Base-by-base conservation (phyloP, 1,284 basidiomycete genomes). In the Cystobasidiaceae sp. region DNA sequence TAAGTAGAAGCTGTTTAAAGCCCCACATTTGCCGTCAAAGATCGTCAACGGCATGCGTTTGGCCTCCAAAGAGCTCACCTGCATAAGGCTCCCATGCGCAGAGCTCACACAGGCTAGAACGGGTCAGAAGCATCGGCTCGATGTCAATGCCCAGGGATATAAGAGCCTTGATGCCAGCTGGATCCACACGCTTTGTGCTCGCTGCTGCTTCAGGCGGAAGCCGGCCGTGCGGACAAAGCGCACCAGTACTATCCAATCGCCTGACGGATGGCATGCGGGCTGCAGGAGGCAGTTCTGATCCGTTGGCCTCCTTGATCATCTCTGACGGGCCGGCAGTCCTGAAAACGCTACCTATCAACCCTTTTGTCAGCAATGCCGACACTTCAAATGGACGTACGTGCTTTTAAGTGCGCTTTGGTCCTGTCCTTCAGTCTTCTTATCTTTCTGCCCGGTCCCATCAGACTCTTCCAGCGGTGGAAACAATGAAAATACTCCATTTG, bases 101-200 rank as follows among this genome's bases (percentile, higher is more conserved):
- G 27, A 75, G 70, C 28, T 77, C 75, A 72, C 88, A 90, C n/a
- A 86, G 80, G 66, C 85, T 82, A 8, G 77, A 70, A 2, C 80
- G 77, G 3, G 48, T 32, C 32, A 74, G 76, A 25, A 85, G 73
- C 44, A 75, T 69, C 23, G 83, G 84, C 17, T 77, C 71, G 64
- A 87, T 19, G 1, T 17, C 32, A 17, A 69, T 63, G 13, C 67
- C 68, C 1, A 55, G 34, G 0, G 50, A 58, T n/a, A 7, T 11
- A 6, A 30, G 34, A 13, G 49, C 49, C 17, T n/a, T 32, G 79
- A 83, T 55, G 45, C 41, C 56, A 39, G 66, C 17, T 4, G 74
- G 78, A 55, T 63, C 34, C 39, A 90, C 81, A 57, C 84, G 81
- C 73, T 89, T 90, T 82, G 89, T 85, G 67, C 82, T 77, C 51